A percentile compares a stretch with the other conserved stretches of the same genome.
These are phyloP conservation scores for Cutaneotrichosporon dermatis DNA, from an alignment of 1,284 basidiomycete genomes.

Conservation along the genomic window DNA sequence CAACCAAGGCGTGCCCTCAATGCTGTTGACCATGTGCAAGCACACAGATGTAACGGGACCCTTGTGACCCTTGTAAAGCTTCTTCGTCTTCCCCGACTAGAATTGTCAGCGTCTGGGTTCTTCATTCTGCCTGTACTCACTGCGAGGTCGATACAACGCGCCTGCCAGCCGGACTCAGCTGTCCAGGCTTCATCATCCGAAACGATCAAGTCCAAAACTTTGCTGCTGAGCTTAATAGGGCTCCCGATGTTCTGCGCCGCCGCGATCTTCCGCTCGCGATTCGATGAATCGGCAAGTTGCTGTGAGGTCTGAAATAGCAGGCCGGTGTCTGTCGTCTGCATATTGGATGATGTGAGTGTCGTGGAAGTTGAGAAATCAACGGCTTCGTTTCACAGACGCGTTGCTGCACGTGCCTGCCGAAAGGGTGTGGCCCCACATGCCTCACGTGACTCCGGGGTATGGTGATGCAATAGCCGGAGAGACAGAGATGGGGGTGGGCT, in stretches of 20 bases:
- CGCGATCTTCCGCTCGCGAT: conserved; percentile 66
- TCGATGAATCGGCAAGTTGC: conserved; percentile 63
- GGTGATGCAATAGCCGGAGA: too few relatives aligned
- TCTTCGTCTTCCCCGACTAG: conserved; percentile 71
- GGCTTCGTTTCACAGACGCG: too few relatives aligned
- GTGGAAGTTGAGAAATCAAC: too few relatives aligned
- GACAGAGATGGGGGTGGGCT: too few relatives aligned
- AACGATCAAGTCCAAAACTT: conserved; percentile 66
- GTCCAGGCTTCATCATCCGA: conserved; percentile 68
- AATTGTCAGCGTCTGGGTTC: too few relatives aligned
- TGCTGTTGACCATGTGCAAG: conserved; percentile 50
- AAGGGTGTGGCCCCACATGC: too few relatives aligned
- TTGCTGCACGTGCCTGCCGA: too few relatives aligned
- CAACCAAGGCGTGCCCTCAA: conserved; percentile 13
- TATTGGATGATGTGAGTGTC: conserved; percentile 14
- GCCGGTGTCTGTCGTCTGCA: conserved; percentile 51
- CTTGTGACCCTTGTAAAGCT: conserved; percentile 72
- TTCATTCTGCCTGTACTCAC: conserved; percentile 48
- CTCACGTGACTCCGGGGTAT: too few relatives aligned
- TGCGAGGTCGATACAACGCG: conserved; percentile 67
- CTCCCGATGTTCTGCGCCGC: conserved; percentile 65
- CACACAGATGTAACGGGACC: conserved; percentile 80
- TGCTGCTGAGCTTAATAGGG: conserved; percentile 70
- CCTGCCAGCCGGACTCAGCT: conserved; percentile 74
- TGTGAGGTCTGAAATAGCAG: conserved; percentile 67